phyloP scores from a whole-genome alignment of 2,329 filamentous ascomycete genomes.

The Alternaria postmessia region DNA sequence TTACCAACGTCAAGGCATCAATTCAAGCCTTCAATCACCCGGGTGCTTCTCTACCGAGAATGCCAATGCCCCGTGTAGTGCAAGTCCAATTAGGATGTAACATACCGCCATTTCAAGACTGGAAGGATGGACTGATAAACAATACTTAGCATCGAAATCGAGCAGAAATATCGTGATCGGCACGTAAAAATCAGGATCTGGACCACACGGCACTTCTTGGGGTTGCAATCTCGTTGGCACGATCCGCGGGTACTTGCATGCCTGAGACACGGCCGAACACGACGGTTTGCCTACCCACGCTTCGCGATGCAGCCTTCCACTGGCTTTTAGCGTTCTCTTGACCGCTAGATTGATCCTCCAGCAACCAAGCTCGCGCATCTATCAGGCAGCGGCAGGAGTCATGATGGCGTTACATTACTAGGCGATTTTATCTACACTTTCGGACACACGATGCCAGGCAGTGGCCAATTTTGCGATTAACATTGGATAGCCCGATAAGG shows the following conservation, averaged over 20 bases:
- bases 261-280: slow-evolving; percentile 5
- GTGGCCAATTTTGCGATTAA: background rate
- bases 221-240: background rate
- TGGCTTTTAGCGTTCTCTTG: background rate
- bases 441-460: background rate
- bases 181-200: background rate
- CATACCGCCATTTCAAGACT: background rate
- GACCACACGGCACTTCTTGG: background rate
- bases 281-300: background rate
- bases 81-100: background rate
- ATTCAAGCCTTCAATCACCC: too few species aligned
- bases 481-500: background rate
- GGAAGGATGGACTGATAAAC: background rate
- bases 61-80: background rate
- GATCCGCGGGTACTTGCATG: slow-evolving; percentile 6
- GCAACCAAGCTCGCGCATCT: background rate
- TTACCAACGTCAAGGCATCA: background rate
- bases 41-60: background rate
- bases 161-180: background rate
- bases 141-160: background rate
- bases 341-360: slow-evolving; percentile 6
- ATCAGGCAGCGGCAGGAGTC: background rate
- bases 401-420: background rate
- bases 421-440: background rate
- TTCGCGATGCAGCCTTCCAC: background rate